Conservation (phyloP, 2,329 filamentous ascomycete genomes). For the Zarea fungicola region DNA sequence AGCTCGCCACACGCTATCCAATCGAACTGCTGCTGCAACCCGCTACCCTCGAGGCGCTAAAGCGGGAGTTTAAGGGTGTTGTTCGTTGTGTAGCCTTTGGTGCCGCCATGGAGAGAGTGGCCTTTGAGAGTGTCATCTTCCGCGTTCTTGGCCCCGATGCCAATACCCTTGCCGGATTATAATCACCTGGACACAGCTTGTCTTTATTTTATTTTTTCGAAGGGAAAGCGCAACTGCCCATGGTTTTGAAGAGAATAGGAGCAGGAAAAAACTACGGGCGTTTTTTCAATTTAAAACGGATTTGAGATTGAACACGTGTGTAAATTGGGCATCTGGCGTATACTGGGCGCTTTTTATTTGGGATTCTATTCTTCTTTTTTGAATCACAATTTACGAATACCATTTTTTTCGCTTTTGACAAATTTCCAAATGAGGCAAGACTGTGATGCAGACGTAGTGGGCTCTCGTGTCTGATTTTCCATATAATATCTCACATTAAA, state of each 20-base stretch:
- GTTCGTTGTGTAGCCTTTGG: constrained; percentile 45
- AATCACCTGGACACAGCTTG: background rate
- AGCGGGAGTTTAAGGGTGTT: constrained; percentile 36
- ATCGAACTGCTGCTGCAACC: constrained; percentile 31
- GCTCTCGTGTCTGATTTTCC: too few relatives aligned
- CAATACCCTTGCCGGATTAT: background rate
- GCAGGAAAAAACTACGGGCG: background rate
- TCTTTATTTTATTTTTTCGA: background rate
- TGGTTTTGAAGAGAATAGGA: background rate
- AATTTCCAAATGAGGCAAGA: too few relatives aligned
- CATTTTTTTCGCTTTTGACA: too few relatives aligned
- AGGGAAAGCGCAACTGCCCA: too few relatives aligned
- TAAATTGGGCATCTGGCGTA: too few relatives aligned
- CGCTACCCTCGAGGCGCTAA: constrained; percentile 32
- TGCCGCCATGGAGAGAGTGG: constrained; percentile 39
- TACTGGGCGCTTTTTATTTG: too few relatives aligned
- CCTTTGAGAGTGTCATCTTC: constrained; percentile 41
- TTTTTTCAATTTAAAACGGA: background rate
- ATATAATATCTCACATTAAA: too few relatives aligned
- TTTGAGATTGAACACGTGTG: too few relatives aligned
- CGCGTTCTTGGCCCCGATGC: constrained; percentile 30
- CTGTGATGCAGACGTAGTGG: too few relatives aligned
- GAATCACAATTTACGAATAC: too few relatives aligned
- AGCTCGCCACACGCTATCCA: constrained; percentile 40
- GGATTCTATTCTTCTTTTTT: too few relatives aligned